Conservation (phyloP, 345 rosid species). For the Rhodamnia argentea region DNA sequence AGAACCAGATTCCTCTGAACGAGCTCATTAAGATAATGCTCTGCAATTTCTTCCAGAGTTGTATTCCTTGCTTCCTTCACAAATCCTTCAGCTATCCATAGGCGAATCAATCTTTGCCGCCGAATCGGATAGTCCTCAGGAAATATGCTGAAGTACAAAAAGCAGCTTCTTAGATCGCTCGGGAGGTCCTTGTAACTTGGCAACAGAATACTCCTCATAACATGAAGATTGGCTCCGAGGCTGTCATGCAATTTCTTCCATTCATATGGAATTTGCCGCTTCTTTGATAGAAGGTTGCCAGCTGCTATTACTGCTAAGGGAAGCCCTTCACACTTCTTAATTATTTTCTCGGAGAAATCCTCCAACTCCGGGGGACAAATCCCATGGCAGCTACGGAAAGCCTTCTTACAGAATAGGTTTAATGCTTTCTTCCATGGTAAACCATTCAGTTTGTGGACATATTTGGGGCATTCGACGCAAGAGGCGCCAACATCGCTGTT, state of each 20-base stretch:
- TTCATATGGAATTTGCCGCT: not conserved
- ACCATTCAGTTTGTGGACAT: not conserved
- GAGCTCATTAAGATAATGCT: constrained; percentile 5
- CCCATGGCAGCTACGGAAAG: not conserved
- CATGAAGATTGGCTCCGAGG: not conserved
- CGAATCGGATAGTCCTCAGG: constrained; percentile 3
- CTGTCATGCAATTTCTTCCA: constrained; percentile 3
- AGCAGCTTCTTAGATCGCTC: constrained; percentile 1
- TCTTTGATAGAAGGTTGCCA: not conserved
- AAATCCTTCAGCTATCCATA: constrained; percentile 17
- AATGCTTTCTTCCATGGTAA: not conserved
- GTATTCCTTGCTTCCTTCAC: not conserved
- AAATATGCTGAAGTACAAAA: constrained; percentile 9
- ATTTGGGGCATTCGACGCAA: not conserved
- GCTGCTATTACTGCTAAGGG: constrained; percentile 2
- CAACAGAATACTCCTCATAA: not conserved
- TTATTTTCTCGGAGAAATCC: not conserved
- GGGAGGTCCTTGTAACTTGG: constrained; percentile 11
- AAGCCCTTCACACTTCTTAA: constrained; percentile 11
- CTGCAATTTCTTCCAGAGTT: constrained; percentile 1
- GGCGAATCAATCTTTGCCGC: not conserved
- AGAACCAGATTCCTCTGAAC: constrained; percentile 3
- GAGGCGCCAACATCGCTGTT: not conserved
- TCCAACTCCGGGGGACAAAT: not conserved
- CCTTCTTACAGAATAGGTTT: not conserved